Base-by-base conservation (phyloP, 169 alveolate species). In the Plasmodium vivax region DNA sequence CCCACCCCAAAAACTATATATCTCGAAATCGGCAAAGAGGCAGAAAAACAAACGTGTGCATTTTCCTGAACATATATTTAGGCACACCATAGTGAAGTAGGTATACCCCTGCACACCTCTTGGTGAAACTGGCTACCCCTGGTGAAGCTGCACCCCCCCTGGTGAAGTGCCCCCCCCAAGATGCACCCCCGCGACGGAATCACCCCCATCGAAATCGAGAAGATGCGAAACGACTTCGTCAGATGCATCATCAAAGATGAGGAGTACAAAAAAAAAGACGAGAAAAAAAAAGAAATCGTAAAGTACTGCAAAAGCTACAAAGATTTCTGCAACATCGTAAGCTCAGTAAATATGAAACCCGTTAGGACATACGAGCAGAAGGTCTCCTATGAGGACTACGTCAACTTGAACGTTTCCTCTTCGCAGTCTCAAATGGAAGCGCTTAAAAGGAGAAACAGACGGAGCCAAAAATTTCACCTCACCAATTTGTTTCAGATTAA, bases 251-350 rank as follows among this genome's bases (percentile, higher is more conserved):
- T 90, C 27, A 38, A 80, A 81, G 94, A 90, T 58, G 94, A 90
- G 51, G 94, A 90, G 14, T 90, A 81, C 51, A 79, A 82, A 81
- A 79, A 81, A 71, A 90, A 90, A 68, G 94, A 90, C 54, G 94
- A 90, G 27, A 90, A 90, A 82, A 90, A 90, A 81, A 90, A 90
- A 62, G 94, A 90, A 62, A 90, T 90, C 3, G 94, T 90, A 5
- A 90, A 90, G 54, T 41, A 85, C 9, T 90, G 94, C 34, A 90
- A 90, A 19, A 90, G 94, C 38, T 90, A 90, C 74, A 90, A 90
- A 90, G 94, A 90, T 14, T 90, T 90, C 30, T 90, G 94, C 83
- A 54, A 90, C 74, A 90, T 90, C 32, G 94, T 90, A 16, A 71
- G 80, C 27, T 58, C 71, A 23, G 84, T 90, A 27, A 90, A 81